Percentiles rank a stretch among this genome's conserved stretches.
These are phyloP conservation scores for Wickerhamiella bombiphila DNA, from an alignment of 805 yeast species.

Conservation along the genomic window DNA sequence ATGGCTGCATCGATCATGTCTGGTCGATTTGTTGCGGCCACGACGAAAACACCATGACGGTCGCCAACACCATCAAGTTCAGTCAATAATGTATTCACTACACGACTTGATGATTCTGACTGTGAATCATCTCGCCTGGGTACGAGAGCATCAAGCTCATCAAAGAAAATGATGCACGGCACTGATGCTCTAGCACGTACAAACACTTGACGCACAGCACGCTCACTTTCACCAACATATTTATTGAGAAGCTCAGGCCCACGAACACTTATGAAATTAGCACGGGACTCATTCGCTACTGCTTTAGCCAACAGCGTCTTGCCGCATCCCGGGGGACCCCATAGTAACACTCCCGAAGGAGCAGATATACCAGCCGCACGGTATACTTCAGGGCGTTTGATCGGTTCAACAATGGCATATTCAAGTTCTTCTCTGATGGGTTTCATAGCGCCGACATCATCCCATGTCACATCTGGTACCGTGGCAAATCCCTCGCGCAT, in stretches of 20 bases:
- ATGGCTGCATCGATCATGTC: slow-evolving; percentile 98
- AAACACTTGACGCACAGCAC: slow-evolving; percentile 87
- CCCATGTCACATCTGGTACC: slow-evolving; percentile 95
- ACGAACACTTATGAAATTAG: slow-evolving; percentile 87
- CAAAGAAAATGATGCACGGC: slow-evolving; percentile 91
- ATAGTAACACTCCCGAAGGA: slow-evolving; percentile 89
- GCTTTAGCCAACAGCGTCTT: slow-evolving; percentile 93
- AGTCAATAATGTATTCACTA: slow-evolving; percentile 84
- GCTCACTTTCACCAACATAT: slow-evolving; percentile 91
- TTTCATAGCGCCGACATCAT: slow-evolving; percentile 78
- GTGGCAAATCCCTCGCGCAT: slow-evolving; percentile 98
- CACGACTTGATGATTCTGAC: slow-evolving; percentile 82
- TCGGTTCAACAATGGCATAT: slow-evolving; percentile 96
- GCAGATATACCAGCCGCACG: slow-evolving; percentile 87
- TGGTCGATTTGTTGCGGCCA: slow-evolving; percentile 95
- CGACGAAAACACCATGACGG: slow-evolving; percentile 80
- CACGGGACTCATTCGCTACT: slow-evolving; percentile 92
- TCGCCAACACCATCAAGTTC: slow-evolving; percentile 92
- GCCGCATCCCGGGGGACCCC: slow-evolving; percentile 99
- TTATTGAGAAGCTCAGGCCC: slow-evolving; percentile 93
- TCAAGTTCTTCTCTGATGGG: slow-evolving; percentile 77
- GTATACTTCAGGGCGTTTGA: slow-evolving; percentile 79
- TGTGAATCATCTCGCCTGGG: slow-evolving; percentile 83
- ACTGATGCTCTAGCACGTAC: slow-evolving; percentile 82
- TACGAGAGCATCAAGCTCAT: slow-evolving; percentile 89